phyloP scores from a whole-genome alignment of 768 basidiomycete species.

The Filobasidium wieringae region DNA sequence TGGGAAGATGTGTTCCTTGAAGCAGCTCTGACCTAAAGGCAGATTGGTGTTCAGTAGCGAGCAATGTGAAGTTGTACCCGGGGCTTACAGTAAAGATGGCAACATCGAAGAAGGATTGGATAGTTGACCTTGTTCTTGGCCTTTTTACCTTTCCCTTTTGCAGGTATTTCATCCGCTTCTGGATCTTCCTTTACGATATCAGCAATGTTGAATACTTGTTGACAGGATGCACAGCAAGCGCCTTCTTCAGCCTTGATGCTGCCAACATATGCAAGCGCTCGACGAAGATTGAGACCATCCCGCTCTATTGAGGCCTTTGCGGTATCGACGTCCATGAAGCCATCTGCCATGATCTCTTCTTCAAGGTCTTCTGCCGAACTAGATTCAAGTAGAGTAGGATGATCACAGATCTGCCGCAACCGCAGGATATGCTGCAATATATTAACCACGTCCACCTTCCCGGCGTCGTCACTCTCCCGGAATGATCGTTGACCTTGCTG shows the following conservation, averaged over 20 bases:
- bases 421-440: conserved; percentile 93
- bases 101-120: conserved; percentile 76
- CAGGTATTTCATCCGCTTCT: conserved; percentile 25
- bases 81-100: conserved; percentile 72
- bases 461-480: conserved; percentile 78
- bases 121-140: conserved; percentile 27
- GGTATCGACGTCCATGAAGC: conserved; percentile 57
- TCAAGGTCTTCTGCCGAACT: conserved; percentile 38
- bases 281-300: conserved; percentile 60
- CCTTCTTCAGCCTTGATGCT: conserved; percentile 3
- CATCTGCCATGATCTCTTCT: conserved; percentile 43
- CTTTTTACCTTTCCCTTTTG: conserved; percentile 15
- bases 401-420: conserved; percentile 94
- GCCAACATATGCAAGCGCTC: conserved; percentile 67
- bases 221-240: conserved; percentile 6
- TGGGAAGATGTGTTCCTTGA: conserved; percentile 62
- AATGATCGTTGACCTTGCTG: conserved; percentile 41
- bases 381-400: conserved; percentile 68
- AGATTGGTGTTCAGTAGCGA: neutral
- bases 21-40: conserved; percentile 48
- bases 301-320: conserved; percentile 59
- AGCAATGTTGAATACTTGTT: neutral
- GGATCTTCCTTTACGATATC: conserved; percentile 3
- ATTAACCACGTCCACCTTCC: conserved; percentile 89
- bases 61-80: neutral